Evolutionary conservation across 352 stramenopile species (phyloP).

Genomic region (Phytopythium kandeliae): DNA sequence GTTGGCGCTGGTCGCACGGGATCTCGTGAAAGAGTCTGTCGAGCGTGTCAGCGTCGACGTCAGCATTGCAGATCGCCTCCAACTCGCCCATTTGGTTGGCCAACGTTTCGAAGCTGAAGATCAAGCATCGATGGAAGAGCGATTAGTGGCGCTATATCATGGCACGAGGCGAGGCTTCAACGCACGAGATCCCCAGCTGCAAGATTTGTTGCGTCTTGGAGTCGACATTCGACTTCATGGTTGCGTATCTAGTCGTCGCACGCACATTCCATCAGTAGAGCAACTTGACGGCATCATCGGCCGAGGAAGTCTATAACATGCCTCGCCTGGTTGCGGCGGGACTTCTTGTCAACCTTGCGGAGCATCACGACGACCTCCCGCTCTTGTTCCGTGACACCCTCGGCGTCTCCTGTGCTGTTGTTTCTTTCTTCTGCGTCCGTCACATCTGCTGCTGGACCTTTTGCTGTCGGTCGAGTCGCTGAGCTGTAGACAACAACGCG

Average conservation of each 20-base stretch:
- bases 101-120: background rate
- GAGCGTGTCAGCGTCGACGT: conserved; percentile 27
- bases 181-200: background rate
- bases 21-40: conserved; percentile 48
- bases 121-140: background rate
- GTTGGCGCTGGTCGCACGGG: conserved; percentile 9
- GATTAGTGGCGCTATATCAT: background rate
- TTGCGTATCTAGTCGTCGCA: background rate
- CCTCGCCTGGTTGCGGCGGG: conserved; percentile 36
- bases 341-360: conserved; percentile 25
- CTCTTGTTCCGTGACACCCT: conserved; percentile 6
- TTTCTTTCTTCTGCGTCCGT: background rate
- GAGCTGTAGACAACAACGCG: background rate
- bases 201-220: background rate
- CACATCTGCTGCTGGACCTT: background rate
- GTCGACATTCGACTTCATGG: conserved; percentile 1
- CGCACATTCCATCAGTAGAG: background rate
- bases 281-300: background rate
- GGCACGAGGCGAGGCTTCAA: background rate
- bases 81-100: conserved; percentile 24
- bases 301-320: conserved; percentile 7
- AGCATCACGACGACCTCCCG: conserved; percentile 31
- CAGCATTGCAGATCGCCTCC: conserved; percentile 30
- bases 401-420: background rate
- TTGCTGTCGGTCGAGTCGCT: background rate